A percentile compares a stretch with the other conserved stretches of the same genome.
Evolutionary conservation across 2,329 filamentous ascomycete genomes (phyloP).

Genomic region (Xylaria sp.): DNA sequence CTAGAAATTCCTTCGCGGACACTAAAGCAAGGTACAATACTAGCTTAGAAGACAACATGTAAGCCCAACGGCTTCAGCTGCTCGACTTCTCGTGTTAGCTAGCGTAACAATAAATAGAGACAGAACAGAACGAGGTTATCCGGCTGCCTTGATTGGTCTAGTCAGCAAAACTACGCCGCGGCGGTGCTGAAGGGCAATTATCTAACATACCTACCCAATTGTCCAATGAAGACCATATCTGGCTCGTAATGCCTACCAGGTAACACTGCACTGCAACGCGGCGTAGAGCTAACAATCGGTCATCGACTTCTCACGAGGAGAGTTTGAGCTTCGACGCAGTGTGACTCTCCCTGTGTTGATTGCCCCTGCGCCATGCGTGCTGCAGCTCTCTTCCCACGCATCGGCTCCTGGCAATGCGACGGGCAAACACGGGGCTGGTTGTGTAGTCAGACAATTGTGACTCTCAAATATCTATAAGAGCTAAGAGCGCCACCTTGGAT

Average conservation of each 20-base stretch:
- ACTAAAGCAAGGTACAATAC: conserved; percentile 7
- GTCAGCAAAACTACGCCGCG: neutral
- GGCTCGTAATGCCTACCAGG: neutral
- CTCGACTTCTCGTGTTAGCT: neutral
- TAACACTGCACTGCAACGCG: neutral
- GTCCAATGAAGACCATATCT: conserved; percentile 5
- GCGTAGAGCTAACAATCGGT: neutral
- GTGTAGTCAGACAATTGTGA: neutral
- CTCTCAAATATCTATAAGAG: conserved; percentile 9
- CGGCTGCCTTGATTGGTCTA: conserved; percentile 30
- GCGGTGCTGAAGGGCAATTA: neutral
- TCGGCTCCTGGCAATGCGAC: neutral
- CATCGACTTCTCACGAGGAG: neutral
- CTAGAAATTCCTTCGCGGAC: conserved; percentile 18
- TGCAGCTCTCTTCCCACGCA: conserved; percentile 5
- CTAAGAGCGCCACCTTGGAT: conserved; percentile 17
- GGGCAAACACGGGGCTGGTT: neutral
- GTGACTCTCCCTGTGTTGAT: neutral
- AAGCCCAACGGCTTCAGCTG: conserved; percentile 9
- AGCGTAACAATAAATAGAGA: conserved; percentile 16
- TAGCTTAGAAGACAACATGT: neutral
- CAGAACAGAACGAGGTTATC: conserved; percentile 5
- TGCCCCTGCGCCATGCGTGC: conserved; percentile 25
- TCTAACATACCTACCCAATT: neutral
- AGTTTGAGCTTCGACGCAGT: conserved; percentile 16